Evolutionary conservation across 1,284 basidiomycete species (phyloP).

Genomic region (Austroboletus novae-zelandiae): DNA sequence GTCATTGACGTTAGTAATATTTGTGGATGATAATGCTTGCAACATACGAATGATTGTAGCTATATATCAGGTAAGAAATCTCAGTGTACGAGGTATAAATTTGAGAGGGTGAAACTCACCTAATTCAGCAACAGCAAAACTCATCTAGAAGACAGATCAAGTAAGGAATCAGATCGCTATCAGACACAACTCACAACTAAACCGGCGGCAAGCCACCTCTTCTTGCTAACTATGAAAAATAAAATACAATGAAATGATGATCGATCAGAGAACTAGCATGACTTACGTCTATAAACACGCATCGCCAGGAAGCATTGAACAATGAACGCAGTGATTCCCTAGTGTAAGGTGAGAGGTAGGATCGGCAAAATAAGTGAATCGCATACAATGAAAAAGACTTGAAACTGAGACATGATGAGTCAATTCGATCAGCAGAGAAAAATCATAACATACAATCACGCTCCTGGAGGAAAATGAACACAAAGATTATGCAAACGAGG

Average conservation of each 20-base stretch:
- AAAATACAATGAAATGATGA: neutral
- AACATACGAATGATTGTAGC: slow-evolving; percentile 24
- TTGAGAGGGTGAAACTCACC: slow-evolving; percentile 34
- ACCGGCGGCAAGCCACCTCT: slow-evolving; percentile 22
- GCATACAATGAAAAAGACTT: slow-evolving; percentile 39
- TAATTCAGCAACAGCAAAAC: slow-evolving; percentile 51
- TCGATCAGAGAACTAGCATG: neutral
- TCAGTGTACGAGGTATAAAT: slow-evolving; percentile 4
- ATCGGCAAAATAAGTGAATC: neutral
- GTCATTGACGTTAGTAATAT: slow-evolving; percentile 1
- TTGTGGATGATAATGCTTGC: neutral
- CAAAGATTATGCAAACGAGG: too few relatives aligned
- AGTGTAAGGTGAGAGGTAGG: slow-evolving; percentile 4
- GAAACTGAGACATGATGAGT: slow-evolving; percentile 23
- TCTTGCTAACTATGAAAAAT: slow-evolving; percentile 30
- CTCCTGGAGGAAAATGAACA: slow-evolving; percentile 37
- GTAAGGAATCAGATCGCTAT: too few relatives aligned
- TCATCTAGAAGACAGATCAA: slow-evolving; percentile 14
- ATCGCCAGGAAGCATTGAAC: slow-evolving; percentile 38
- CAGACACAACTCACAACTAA: slow-evolving; percentile 19
- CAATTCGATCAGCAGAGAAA: neutral
- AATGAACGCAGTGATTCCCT: slow-evolving; percentile 37
- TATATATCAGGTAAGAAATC: neutral
- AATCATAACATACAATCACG: slow-evolving; percentile 39
- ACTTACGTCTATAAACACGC: slow-evolving; percentile 33